A percentile compares a stretch with the other conserved stretches of the same genome.
phyloP scores from a whole-genome alignment of 129 eudicot species.

The Tagetes erecta region DNA sequence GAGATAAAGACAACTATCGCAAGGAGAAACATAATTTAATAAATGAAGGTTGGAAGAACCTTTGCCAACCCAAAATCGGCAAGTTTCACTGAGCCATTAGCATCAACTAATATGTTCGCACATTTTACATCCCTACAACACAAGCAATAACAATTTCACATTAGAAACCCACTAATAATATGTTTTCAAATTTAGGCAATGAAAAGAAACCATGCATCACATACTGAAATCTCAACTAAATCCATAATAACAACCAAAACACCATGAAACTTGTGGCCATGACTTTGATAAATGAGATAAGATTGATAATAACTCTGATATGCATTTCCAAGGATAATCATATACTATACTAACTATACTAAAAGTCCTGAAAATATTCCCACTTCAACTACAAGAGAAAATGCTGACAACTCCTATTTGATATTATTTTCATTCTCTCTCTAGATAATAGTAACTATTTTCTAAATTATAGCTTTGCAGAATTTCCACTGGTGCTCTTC shows the following conservation, averaged over 20 bases:
- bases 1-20: not conserved
- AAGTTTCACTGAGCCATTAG: constrained; percentile 82
- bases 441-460: constrained; percentile 1
- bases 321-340: constrained; percentile 9
- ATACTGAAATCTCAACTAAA: constrained; percentile 1
- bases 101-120: constrained; percentile 86
- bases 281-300: not conserved
- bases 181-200: not conserved
- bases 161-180: constrained; percentile 19
- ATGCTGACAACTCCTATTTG: not conserved
- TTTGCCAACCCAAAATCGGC: constrained; percentile 99
- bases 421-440: constrained; percentile 5
- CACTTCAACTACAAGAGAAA: constrained; percentile 1
- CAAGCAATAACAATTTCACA: constrained; percentile 15
- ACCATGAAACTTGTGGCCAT: not conserved
- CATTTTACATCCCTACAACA: constrained; percentile 88
- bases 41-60: constrained; percentile 41
- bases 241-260: not conserved
- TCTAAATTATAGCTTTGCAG: not conserved
- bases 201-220: not conserved
- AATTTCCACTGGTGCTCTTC: not conserved
- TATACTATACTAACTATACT: not conserved
- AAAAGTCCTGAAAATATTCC: not conserved
- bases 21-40: not conserved
- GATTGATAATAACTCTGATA: no score